phyloP scores from a whole-genome alignment of 805 yeast species.

The Cyberlindnera xishuangbannaensis region DNA sequence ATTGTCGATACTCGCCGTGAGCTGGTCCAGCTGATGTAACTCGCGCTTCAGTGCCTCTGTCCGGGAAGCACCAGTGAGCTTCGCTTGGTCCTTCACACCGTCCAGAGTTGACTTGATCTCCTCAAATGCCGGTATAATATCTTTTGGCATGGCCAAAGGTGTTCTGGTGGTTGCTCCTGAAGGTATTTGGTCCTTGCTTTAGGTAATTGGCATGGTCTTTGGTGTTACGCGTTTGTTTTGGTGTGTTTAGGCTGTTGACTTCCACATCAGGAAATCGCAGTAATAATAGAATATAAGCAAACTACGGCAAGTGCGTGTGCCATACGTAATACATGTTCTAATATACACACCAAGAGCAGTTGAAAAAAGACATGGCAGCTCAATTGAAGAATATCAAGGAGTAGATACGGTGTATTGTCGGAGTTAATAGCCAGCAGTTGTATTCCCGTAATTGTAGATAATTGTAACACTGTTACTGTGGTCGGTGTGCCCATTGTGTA shows the following conservation, averaged over 20 bases:
- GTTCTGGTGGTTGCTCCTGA: too few relatives aligned
- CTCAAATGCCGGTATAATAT: constrained; percentile 10
- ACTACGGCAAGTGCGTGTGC: too few relatives aligned
- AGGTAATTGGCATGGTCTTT: neutral
- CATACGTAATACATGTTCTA: too few relatives aligned
- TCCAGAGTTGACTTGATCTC: constrained; percentile 11
- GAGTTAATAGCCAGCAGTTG: too few relatives aligned
- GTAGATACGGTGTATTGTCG: too few relatives aligned
- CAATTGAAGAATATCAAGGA: too few relatives aligned
- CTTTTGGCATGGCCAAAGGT: constrained; percentile 19
- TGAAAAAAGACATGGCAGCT: too few relatives aligned
- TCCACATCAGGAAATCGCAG: neutral
- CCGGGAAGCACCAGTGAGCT: constrained; percentile 15
- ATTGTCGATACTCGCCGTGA: constrained; percentile 18
- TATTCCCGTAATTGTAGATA: constrained; percentile 51
- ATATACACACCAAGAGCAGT: too few relatives aligned
- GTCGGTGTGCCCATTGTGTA: too few relatives aligned
- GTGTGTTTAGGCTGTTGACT: neutral
- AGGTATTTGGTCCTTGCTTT: too few relatives aligned
- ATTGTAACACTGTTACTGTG: constrained; percentile 46
- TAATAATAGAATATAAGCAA: constrained; percentile 34
- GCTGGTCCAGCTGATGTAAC: constrained; percentile 17
- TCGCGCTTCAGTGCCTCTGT: constrained; percentile 21
- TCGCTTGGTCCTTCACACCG: constrained; percentile 10
- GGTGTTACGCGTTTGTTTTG: constrained; percentile 3